phyloP scores from a whole-genome alignment of 768 basidiomycete genomes.

The Heimioporus sp. region DNA sequence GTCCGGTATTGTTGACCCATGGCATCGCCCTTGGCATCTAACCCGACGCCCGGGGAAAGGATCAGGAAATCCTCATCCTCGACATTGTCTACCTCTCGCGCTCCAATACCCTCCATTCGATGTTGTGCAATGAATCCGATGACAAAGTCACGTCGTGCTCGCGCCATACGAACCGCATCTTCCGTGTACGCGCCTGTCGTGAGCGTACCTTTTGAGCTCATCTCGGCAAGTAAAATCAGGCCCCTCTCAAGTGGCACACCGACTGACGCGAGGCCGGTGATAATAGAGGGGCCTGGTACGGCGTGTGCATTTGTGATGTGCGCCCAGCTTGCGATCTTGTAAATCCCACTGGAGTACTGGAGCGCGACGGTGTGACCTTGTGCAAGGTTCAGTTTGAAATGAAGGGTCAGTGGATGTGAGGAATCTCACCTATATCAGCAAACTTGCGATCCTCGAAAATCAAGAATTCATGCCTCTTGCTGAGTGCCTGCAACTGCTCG shows the following conservation, averaged over 20 bases:
- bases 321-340: slow-evolving; percentile 94
- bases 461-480: slow-evolving; percentile 82
- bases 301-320: slow-evolving; percentile 97
- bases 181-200: slow-evolving; percentile 82
- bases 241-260: slow-evolving; percentile 82
- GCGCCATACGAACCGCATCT: slow-evolving; percentile 85
- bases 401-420: background rate
- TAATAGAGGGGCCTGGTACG: slow-evolving; percentile 92
- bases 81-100: slow-evolving; percentile 24
- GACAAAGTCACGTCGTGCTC: slow-evolving; percentile 79
- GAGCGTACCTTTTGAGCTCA: slow-evolving; percentile 89
- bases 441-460: slow-evolving; percentile 99
- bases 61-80: slow-evolving; percentile 80
- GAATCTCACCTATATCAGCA: slow-evolving; percentile 85
- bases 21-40: slow-evolving; percentile 73
- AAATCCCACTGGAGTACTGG: slow-evolving; percentile 90
- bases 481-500: slow-evolving; percentile 64
- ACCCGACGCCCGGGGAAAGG: slow-evolving; percentile 89
- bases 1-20: slow-evolving; percentile 97
- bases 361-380: slow-evolving; percentile 93
- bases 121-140: slow-evolving; percentile 94
- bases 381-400: background rate
- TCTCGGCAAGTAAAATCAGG: slow-evolving; percentile 89
- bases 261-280: slow-evolving; percentile 84
- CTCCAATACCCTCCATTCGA: slow-evolving; percentile 70